A percentile compares a stretch with the other conserved stretches of the same genome.
Conservation (phyloP, 2,329 filamentous ascomycete species). For the Fusarium anguioides region DNA sequence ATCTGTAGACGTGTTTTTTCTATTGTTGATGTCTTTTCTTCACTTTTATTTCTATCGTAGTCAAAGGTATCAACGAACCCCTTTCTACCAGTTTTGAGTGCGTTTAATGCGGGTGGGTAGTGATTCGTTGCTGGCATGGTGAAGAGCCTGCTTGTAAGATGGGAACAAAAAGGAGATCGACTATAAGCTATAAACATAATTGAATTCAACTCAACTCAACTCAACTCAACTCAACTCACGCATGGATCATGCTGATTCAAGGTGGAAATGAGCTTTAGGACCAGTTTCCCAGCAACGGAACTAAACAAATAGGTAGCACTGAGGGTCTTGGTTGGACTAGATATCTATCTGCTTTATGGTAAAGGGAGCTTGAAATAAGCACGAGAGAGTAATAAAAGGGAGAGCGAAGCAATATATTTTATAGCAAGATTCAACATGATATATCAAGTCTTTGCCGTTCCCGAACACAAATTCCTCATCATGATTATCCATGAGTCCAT, state of each 20-base stretch:
- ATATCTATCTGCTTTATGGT: not conserved
- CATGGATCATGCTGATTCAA: not conserved
- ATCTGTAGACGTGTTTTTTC: conserved; percentile 43
- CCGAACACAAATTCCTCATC: not conserved
- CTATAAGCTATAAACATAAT: not conserved
- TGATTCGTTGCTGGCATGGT: not conserved
- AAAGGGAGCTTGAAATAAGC: not conserved
- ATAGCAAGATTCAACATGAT: not conserved
- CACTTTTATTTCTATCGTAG: conserved; percentile 34
- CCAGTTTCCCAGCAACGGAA: conserved; percentile 23
- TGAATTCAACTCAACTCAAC: conserved; percentile 1
- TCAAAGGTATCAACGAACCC: conserved; percentile 32
- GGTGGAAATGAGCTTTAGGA: conserved; percentile 9
- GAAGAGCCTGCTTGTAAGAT: conserved; percentile 4
- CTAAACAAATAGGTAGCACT: conserved; percentile 2
- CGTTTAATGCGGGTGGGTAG: conserved; percentile 1
- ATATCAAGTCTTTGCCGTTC: not conserved
- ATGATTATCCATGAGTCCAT: not conserved
- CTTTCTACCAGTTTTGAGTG: conserved; percentile 20
- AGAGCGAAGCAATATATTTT: not conserved
- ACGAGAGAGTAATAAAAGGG: not conserved
- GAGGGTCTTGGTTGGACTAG: not conserved
- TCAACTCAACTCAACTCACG: conserved; percentile 1
- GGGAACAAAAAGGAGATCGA: conserved; percentile 2
- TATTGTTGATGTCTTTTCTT: conserved; percentile 23